Evolutionary conservation across 495 filamentous ascomycete species (phyloP).

Genomic region (Amorphotheca resinae): DNA sequence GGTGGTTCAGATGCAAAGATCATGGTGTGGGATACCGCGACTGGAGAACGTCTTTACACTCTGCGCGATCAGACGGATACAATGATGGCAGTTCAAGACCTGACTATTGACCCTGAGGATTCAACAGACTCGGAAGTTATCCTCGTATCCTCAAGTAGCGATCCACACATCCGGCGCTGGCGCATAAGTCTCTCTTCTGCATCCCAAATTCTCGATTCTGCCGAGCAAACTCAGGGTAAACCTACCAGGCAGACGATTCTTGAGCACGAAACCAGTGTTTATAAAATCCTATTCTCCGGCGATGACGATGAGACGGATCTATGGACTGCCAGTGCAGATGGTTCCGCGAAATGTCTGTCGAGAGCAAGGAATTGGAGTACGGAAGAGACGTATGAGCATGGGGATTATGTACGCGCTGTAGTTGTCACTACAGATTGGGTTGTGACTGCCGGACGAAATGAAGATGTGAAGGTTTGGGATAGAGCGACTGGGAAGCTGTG

Average conservation of each 20-base stretch:
- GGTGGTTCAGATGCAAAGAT: slow-evolving; percentile 81
- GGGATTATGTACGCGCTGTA: slow-evolving; percentile 81
- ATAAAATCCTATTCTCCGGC: slow-evolving; percentile 55
- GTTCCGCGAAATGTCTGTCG: slow-evolving; percentile 61
- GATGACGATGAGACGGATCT: slow-evolving; percentile 58
- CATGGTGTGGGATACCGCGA: slow-evolving; percentile 64
- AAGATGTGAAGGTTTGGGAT: slow-evolving; percentile 88
- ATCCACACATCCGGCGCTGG: slow-evolving; percentile 75
- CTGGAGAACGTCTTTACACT: slow-evolving; percentile 53
- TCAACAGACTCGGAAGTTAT: slow-evolving; percentile 34
- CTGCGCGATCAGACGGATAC: slow-evolving; percentile 55
- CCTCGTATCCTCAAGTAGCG: slow-evolving; percentile 69
- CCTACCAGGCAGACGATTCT: slow-evolving; percentile 45
- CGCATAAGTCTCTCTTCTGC: slow-evolving; percentile 32
- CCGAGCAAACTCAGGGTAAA: slow-evolving; percentile 19
- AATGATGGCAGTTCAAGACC: slow-evolving; percentile 60
- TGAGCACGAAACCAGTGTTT: slow-evolving; percentile 82
- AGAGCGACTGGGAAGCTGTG: slow-evolving; percentile 55
- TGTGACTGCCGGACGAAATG: slow-evolving; percentile 82
- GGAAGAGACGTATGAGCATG: slow-evolving; percentile 63
- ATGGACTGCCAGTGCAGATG: slow-evolving; percentile 86
- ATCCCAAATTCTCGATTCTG: slow-evolving; percentile 32
- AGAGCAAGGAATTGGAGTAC: slow-evolving; percentile 50
- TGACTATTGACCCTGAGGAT: slow-evolving; percentile 55
- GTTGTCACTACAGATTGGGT: slow-evolving; percentile 64